phyloP scores from a whole-genome alignment of 2,329 filamentous ascomycete genomes.

The Alternaria sp. region DNA sequence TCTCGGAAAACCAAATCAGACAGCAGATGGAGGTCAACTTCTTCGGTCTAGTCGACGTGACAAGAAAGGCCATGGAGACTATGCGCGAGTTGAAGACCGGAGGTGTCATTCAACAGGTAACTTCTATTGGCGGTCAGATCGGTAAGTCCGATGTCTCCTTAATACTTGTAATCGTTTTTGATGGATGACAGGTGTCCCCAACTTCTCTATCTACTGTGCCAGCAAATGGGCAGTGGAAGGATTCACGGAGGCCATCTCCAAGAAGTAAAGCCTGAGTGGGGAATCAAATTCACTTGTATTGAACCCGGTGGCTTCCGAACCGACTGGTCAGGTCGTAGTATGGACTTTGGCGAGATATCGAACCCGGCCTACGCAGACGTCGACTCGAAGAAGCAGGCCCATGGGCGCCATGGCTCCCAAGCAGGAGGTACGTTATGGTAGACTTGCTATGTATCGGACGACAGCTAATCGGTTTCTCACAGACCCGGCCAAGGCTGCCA shows the following conservation, averaged over 20 bases:
- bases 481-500: slow-evolving; percentile 61
- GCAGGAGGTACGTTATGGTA: slow-evolving; percentile 47
- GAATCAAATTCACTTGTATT: slow-evolving; percentile 57
- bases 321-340: slow-evolving; percentile 57
- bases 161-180: not conserved
- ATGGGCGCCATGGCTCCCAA: slow-evolving; percentile 54
- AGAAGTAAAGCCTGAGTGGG: slow-evolving; percentile 59
- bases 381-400: slow-evolving; percentile 54
- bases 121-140: slow-evolving; percentile 61
- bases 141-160: slow-evolving; percentile 34
- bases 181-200: slow-evolving; percentile 42
- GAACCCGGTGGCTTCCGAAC: slow-evolving; percentile 59
- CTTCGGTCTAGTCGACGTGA: slow-evolving; percentile 65
- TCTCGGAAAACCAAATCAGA: slow-evolving; percentile 59
- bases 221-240: slow-evolving; percentile 61
- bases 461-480: not conserved
- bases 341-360: slow-evolving; percentile 58
- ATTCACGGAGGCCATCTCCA: slow-evolving; percentile 56
- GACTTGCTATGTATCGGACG: too few relatives aligned
- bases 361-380: slow-evolving; percentile 60
- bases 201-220: slow-evolving; percentile 53
- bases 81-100: slow-evolving; percentile 60
- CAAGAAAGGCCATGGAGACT: slow-evolving; percentile 55
- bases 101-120: slow-evolving; percentile 64
- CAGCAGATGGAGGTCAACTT: slow-evolving; percentile 68